These are phyloP conservation scores for Arbutus unedo DNA, from an alignment of 148 eudicot genomes.

Conservation along the genomic window DNA sequence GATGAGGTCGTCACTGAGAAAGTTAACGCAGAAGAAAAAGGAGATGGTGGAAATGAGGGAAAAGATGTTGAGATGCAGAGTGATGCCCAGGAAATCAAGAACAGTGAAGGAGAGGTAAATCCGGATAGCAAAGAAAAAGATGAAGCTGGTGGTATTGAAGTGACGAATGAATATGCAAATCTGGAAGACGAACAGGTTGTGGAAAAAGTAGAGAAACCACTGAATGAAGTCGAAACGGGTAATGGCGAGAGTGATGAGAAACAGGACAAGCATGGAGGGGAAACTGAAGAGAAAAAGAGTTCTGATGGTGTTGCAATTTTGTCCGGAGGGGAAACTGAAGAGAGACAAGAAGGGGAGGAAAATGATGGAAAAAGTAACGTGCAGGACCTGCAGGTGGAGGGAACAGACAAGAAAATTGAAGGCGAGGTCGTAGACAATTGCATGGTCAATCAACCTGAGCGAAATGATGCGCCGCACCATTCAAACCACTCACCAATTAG, in stretches of 20 bases:
- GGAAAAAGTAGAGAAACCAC: slow-evolving; percentile 10
- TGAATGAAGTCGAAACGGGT: not conserved
- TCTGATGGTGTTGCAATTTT: not conserved
- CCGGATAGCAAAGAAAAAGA: not conserved
- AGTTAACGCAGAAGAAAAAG: not conserved
- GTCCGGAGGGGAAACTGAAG: slow-evolving; percentile 4
- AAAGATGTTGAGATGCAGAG: slow-evolving; percentile 9
- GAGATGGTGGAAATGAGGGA: slow-evolving; percentile 14
- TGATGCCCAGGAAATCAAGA: slow-evolving; percentile 19
- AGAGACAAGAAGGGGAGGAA: slow-evolving; percentile 6
- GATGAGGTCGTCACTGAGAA: slow-evolving; percentile 31
- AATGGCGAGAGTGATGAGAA: slow-evolving; percentile 8
- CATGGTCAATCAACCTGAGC: slow-evolving; percentile 20
- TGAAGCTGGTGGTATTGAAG: slow-evolving; percentile 14
- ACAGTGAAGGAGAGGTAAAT: not conserved
- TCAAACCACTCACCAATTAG: slow-evolving; percentile 25
- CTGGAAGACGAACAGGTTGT: slow-evolving; percentile 9
- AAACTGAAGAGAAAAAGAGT: not conserved
- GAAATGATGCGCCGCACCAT: slow-evolving; percentile 12
- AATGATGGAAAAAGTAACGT: not conserved
- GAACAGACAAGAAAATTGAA: slow-evolving; percentile 12
- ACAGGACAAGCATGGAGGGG: slow-evolving; percentile 3
- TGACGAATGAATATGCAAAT: not conserved
- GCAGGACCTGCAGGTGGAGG: slow-evolving; percentile 19
- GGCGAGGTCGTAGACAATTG: slow-evolving; percentile 19